Conservation (phyloP, 2,329 filamentous ascomycete species). For the Paracamarosporium sp. region DNA sequence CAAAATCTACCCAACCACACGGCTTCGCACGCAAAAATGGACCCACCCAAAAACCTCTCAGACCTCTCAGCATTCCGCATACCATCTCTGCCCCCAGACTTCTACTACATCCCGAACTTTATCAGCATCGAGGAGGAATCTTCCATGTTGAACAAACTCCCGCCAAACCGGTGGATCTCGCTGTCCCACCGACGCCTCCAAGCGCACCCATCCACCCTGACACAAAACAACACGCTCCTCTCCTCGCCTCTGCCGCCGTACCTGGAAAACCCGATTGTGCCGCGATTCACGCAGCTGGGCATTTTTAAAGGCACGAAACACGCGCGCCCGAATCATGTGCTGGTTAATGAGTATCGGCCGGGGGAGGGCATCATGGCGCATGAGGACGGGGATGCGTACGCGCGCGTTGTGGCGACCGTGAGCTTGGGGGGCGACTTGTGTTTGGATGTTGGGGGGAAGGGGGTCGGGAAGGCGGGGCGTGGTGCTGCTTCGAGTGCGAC, state of each 20-base stretch:
- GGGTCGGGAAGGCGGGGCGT: too few relatives aligned
- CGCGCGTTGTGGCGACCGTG: constrained; percentile 87
- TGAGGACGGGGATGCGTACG: constrained; percentile 89
- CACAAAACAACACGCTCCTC: constrained; percentile 73
- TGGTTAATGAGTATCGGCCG: constrained; percentile 89
- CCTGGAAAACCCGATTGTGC: constrained; percentile 73
- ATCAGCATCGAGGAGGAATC: constrained; percentile 78
- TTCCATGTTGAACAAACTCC: constrained; percentile 72
- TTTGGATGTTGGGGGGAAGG: constrained; percentile 70
- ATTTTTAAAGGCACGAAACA: constrained; percentile 74
- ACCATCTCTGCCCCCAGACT: constrained; percentile 63
- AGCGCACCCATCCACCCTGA: constrained; percentile 85
- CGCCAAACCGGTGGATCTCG: constrained; percentile 74
- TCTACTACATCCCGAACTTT: constrained; percentile 89
- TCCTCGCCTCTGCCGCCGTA: constrained; percentile 76
- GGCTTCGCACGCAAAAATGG: background rate
- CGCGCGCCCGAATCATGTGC: constrained; percentile 80
- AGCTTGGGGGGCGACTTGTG: constrained; percentile 81
- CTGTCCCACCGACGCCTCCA: constrained; percentile 90
- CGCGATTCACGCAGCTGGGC: constrained; percentile 57
- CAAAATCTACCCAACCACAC: too few relatives aligned
- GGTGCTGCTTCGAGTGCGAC: too few relatives aligned
- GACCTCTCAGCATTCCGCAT: constrained; percentile 49
- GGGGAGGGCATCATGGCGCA: constrained; percentile 97
- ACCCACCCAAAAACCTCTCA: background rate